These are phyloP conservation scores for Lignosus rhinocerotis DNA, from an alignment of 1,284 basidiomycete genomes.

Conservation along the genomic window DNA sequence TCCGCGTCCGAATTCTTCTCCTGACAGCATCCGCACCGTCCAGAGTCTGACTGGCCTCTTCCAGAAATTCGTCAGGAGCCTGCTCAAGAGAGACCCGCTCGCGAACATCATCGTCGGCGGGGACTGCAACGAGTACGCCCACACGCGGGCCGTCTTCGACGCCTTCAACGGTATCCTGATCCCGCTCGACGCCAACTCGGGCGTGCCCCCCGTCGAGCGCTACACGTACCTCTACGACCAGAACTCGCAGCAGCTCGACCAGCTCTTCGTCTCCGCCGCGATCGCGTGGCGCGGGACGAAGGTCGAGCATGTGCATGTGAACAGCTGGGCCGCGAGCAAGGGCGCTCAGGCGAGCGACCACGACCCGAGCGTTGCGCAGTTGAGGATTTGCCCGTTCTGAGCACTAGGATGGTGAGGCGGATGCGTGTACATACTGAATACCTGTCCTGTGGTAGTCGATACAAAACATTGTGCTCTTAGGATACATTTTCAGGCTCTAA, in stretches of 20 bases:
- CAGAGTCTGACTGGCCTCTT: neutral
- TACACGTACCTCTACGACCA: conserved; percentile 66
- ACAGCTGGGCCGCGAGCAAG: conserved; percentile 52
- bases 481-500: neutral
- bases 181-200: conserved; percentile 53
- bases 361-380: conserved; percentile 54
- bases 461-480: neutral
- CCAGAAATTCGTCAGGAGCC: conserved; percentile 49
- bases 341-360: conserved; percentile 53
- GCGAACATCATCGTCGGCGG: conserved; percentile 57
- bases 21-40: conserved; percentile 37
- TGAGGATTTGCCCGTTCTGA: conserved; percentile 42
- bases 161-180: conserved; percentile 44
- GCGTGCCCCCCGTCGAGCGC: conserved; percentile 49
- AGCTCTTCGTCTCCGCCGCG: conserved; percentile 53
- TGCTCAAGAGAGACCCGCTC: conserved; percentile 45
- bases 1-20: conserved; percentile 7
- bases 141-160: conserved; percentile 52
- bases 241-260: conserved; percentile 59
- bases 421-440: no score
- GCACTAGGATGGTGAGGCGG: no score
- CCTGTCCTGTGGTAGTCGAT: neutral
- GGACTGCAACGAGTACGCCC: conserved; percentile 64
- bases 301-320: conserved; percentile 61
- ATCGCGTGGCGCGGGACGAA: conserved; percentile 42